phyloP scores from a whole-genome alignment of 208 protist species.

The Trypanosoma rangeli region DNA sequence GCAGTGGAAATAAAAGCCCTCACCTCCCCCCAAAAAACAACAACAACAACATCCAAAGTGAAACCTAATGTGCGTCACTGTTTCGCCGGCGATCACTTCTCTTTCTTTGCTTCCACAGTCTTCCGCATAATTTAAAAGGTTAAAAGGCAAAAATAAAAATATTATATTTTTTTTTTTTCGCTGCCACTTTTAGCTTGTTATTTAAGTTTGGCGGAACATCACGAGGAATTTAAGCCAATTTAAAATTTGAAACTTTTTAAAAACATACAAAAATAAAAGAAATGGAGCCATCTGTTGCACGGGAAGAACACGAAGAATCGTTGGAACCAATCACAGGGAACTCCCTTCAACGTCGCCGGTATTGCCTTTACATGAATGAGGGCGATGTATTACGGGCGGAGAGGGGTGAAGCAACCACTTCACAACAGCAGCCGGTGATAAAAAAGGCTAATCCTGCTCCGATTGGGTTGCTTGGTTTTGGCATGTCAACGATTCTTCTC shows the following conservation, averaged over 20 bases:
- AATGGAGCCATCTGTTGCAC: neutral
- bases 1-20: too few species aligned
- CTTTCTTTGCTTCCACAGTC: conserved; percentile 7
- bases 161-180: neutral
- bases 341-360: neutral
- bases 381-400: neutral
- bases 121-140: too few species aligned
- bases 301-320: neutral
- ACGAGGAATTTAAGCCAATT: neutral
- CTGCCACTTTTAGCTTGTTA: neutral
- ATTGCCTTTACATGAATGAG: conserved; percentile 25
- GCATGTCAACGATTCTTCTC: conserved; percentile 61
- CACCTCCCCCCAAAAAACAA: too few species aligned
- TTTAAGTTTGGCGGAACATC: neutral
- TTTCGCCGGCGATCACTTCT: too few species aligned
- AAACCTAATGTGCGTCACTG: too few species aligned
- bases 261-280: neutral
- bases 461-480: conserved; percentile 50
- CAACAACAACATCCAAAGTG: too few species aligned
- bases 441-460: conserved; percentile 41
- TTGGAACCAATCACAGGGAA: too few species aligned
- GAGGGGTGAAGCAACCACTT: neutral
- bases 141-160: neutral
- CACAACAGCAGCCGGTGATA: conserved; percentile 10
- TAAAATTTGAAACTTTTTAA: neutral